Conservation (phyloP, 2,329 filamentous ascomycete species). For the Fusarium sp. region DNA sequence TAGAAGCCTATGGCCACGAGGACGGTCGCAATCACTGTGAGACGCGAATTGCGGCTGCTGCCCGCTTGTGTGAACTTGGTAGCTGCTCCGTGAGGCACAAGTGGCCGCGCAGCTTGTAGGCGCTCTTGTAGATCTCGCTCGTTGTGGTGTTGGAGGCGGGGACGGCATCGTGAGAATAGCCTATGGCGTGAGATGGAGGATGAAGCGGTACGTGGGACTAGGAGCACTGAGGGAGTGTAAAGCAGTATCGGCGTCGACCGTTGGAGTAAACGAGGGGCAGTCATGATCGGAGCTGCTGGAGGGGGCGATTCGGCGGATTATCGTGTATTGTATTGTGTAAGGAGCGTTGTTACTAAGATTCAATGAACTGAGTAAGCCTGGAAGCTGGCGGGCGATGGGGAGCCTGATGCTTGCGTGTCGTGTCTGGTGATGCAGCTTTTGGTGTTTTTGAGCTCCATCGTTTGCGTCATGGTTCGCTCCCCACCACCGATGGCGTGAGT, state of each 20-base stretch:
- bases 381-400: conserved; percentile 1
- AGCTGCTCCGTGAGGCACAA: conserved; percentile 46
- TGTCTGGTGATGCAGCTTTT: conserved; percentile 28
- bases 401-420: conserved; percentile 14
- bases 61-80: conserved; percentile 45
- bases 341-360: not conserved
- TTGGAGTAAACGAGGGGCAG: conserved; percentile 37
- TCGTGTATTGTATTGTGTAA: not conserved
- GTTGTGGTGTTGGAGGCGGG: conserved; percentile 33
- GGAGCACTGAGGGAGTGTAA: conserved; percentile 10
- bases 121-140: conserved; percentile 42
- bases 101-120: conserved; percentile 49
- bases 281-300: conserved; percentile 27
- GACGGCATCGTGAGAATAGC: conserved; percentile 39
- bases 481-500: not conserved
- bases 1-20: conserved; percentile 68
- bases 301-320: not conserved
- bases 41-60: conserved; percentile 48
- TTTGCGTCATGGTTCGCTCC: conserved; percentile 32
- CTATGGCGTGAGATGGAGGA: conserved; percentile 24
- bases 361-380: conserved; percentile 1
- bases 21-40: conserved; percentile 54
- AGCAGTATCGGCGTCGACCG: conserved; percentile 7
- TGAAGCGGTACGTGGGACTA: conserved; percentile 10
- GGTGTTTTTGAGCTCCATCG: conserved; percentile 21